Conservation (phyloP, 2,329 filamentous ascomycete species). For the Dichotomopilus funicola region DNA sequence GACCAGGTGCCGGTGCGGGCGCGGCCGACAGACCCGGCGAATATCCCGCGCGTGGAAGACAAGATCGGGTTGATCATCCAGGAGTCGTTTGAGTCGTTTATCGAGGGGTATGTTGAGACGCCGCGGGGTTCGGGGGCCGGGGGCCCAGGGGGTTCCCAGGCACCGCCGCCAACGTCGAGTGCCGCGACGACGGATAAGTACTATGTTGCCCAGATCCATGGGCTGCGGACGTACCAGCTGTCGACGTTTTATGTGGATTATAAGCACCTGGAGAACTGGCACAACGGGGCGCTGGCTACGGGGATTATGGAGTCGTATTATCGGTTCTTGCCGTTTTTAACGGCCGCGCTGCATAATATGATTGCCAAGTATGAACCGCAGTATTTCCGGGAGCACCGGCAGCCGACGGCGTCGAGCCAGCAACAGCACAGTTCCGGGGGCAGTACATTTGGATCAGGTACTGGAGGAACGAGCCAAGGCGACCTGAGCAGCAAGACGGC, state of each 20-base stretch:
- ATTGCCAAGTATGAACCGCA: constrained; percentile 90
- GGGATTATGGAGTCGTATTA: constrained; percentile 90
- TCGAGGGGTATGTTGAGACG: constrained; percentile 72
- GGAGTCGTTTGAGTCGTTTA: constrained; percentile 70
- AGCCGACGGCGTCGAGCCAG: constrained; percentile 69
- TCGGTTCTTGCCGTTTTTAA: constrained; percentile 87
- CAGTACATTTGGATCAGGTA: constrained; percentile 52
- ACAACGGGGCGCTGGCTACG: constrained; percentile 74
- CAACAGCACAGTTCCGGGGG: constrained; percentile 58
- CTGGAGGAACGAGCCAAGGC: constrained; percentile 42
- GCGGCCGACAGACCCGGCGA: constrained; percentile 41
- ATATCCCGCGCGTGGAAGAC: constrained; percentile 68
- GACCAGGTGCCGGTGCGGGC: constrained; percentile 53
- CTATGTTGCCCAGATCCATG: constrained; percentile 78
- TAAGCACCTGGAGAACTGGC: constrained; percentile 71
- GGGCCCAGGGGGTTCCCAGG: no score
- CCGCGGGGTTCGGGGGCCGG: constrained; percentile 49
- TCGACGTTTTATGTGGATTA: constrained; percentile 85
- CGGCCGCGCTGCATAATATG: constrained; percentile 80
- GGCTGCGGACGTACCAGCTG: constrained; percentile 65
- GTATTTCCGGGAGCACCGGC: constrained; percentile 89
- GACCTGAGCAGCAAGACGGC: constrained; percentile 69
- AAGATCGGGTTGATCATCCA: constrained; percentile 68
- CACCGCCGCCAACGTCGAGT: constrained; percentile 54
- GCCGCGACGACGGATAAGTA: constrained; percentile 71